These are phyloP conservation scores for Verticillium dahliae DNA, from an alignment of 2,329 filamentous ascomycete species.

Conservation along the genomic window DNA sequence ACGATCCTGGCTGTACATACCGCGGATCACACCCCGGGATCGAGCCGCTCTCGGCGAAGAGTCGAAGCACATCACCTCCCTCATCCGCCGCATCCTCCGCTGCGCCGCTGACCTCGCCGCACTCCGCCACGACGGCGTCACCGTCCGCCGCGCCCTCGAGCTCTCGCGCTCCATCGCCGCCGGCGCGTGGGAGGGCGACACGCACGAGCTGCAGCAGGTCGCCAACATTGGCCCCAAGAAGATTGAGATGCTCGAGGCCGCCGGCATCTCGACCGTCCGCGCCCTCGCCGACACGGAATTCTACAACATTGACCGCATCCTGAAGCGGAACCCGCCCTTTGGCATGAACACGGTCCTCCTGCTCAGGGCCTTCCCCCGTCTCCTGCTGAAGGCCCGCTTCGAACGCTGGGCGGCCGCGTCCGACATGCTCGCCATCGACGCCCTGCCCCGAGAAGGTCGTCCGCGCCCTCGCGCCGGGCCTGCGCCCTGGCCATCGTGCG, in stretches of 20 bases:
- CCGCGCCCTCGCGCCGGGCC: conserved; percentile 17
- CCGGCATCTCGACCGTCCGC: conserved; percentile 65
- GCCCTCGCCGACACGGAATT: conserved; percentile 62
- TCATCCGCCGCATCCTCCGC: conserved; percentile 26
- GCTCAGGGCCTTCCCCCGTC: conserved; percentile 62
- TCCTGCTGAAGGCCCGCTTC: background rate
- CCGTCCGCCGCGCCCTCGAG: conserved; percentile 65
- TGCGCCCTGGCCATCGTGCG: conserved; percentile 49
- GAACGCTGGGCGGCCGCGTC: background rate
- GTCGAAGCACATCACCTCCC: conserved; percentile 20
- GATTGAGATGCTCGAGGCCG: conserved; percentile 66
- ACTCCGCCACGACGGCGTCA: conserved; percentile 51
- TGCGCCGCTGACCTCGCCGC: conserved; percentile 32
- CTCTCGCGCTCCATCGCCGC: conserved; percentile 72
- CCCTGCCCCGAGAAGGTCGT: background rate
- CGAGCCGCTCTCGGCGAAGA: conserved; percentile 26
- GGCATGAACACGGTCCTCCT: conserved; percentile 62
- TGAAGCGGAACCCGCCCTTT: conserved; percentile 78
- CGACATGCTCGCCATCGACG: background rate
- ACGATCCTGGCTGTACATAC: conserved; percentile 42
- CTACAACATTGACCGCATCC: conserved; percentile 66
- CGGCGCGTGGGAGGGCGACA: conserved; percentile 67
- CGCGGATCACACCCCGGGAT: conserved; percentile 29
- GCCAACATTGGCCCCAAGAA: conserved; percentile 68
- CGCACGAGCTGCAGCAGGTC: conserved; percentile 77